Evolutionary conservation across 2,329 filamentous ascomycete species (phyloP).

Genomic region (Venturia asperata): DNA sequence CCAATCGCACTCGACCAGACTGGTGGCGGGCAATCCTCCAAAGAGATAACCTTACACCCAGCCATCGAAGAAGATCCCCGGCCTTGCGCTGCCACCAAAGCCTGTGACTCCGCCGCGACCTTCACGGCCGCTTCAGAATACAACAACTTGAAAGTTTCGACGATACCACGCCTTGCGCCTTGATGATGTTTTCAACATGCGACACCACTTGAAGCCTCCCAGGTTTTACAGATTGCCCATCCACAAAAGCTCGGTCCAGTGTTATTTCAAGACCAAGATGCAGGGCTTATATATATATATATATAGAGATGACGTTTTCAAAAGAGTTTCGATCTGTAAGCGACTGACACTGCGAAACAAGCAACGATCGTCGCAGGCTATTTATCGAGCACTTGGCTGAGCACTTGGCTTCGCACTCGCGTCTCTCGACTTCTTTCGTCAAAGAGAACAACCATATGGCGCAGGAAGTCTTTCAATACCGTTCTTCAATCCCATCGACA

Average conservation of each 20-base stretch:
- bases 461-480: background rate
- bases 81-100: no score
- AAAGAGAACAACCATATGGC: background rate
- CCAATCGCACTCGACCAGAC: no score
- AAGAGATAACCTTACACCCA: no score
- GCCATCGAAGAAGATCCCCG: no score
- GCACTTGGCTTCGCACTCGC: no score
- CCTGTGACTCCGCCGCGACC: background rate
- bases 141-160: background rate
- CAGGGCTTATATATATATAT: background rate
- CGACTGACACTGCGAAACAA: background rate
- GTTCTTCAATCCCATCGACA: background rate
- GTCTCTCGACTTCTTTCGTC: background rate
- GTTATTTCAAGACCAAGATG: background rate
- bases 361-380: background rate
- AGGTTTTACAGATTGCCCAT: background rate
- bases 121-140: background rate
- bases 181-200: slow-evolving; percentile 1
- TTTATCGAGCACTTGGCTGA: background rate
- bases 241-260: background rate
- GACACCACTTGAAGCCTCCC: background rate
- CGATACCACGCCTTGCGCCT: background rate
- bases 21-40: no score
- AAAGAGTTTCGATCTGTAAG: background rate
- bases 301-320: background rate